Conservation (phyloP, 1,139 yeast genomes). For the Yamadazyma friedrichii region DNA sequence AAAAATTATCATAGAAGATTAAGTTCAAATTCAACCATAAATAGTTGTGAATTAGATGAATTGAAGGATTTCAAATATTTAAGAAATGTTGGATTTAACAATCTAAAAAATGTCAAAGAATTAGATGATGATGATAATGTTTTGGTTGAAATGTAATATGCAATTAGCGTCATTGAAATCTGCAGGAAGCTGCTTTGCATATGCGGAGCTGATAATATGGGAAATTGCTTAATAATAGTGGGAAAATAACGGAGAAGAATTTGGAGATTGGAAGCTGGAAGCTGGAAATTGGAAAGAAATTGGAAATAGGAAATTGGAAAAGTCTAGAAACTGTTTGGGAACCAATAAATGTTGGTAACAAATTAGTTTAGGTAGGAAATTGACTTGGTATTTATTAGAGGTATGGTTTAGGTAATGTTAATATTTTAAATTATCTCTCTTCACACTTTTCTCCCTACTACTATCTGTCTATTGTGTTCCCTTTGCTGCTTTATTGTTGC, state of each 20-base stretch:
- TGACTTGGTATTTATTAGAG: no score
- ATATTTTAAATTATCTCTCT: not conserved
- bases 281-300: not conserved
- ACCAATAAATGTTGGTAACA: no score
- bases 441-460: not conserved
- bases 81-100: conserved; percentile 16
- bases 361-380: no score
- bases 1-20: conserved; percentile 27
- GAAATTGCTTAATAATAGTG: not conserved
- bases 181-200: not conserved
- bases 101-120: conserved; percentile 13
- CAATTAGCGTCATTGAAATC: no score
- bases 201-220: not conserved
- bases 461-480: not conserved
- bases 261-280: not conserved
- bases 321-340: no score
- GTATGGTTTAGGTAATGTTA: not conserved
- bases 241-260: not conserved
- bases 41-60: conserved; percentile 15
- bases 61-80: conserved; percentile 13
- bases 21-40: conserved; percentile 18
- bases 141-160: conserved; percentile 15
- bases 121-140: conserved; percentile 15
- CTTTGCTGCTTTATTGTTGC: not conserved
- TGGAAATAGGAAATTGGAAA: not conserved